Conservation (phyloP, 768 basidiomycete genomes). For the Boletales sp. region DNA sequence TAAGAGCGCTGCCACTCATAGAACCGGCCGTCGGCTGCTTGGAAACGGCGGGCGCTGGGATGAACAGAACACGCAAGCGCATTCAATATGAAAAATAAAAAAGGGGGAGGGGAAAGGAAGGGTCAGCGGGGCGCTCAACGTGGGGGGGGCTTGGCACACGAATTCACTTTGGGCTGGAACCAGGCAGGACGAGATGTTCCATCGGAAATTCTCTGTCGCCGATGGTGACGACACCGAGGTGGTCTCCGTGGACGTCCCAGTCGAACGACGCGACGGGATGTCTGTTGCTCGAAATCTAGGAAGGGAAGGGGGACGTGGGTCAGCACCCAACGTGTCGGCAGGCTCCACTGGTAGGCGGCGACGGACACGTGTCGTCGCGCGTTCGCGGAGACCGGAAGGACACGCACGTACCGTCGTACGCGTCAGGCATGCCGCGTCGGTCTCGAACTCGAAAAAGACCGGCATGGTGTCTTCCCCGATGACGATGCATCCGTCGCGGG, state of each 20-base stretch:
- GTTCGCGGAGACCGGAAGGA: no score
- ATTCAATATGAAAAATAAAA: background rate
- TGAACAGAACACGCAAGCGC: no score
- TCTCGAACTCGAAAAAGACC: constrained; percentile 67
- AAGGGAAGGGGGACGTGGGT: no score
- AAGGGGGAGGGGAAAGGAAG: background rate
- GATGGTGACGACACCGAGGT: constrained; percentile 46
- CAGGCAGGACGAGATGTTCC: constrained; percentile 56
- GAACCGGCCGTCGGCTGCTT: constrained; percentile 49
- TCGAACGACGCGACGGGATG: constrained; percentile 52
- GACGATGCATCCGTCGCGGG: constrained; percentile 58
- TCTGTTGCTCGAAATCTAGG: constrained; percentile 39
- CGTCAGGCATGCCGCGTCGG: constrained; percentile 30
- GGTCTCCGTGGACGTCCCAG: constrained; percentile 34
- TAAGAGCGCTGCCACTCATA: constrained; percentile 65
- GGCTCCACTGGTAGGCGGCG: background rate
- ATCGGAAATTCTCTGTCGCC: constrained; percentile 55
- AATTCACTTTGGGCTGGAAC: constrained; percentile 47
- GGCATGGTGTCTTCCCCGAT: constrained; percentile 61
- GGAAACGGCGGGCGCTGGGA: constrained; percentile 57
- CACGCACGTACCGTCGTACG: constrained; percentile 25
- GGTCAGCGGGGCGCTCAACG: background rate
- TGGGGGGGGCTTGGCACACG: background rate
- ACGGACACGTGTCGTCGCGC: background rate
- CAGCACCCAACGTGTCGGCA: no score